Evolutionary conservation across 1,284 basidiomycete species (phyloP).

Genomic region (Apiotrichum veenhuisii): DNA sequence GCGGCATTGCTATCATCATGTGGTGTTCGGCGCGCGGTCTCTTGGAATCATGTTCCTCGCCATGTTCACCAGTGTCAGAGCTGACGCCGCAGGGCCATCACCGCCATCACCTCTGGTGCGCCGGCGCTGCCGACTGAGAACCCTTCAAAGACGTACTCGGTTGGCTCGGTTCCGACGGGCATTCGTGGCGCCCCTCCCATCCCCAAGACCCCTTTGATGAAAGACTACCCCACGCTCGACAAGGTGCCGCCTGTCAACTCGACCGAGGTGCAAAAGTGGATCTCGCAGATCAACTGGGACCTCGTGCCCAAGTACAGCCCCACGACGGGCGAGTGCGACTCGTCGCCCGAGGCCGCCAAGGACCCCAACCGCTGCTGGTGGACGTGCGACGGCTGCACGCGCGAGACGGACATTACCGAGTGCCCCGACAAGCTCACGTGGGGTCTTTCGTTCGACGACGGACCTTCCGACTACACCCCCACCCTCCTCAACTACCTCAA

Average conservation of each 20-base stretch:
- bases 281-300: constrained; percentile 53
- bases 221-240: constrained; percentile 67
- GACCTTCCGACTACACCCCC: constrained; percentile 53
- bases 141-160: constrained; percentile 46
- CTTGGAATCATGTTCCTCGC: no score
- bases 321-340: constrained; percentile 54
- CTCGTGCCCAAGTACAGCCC: constrained; percentile 37
- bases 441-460: constrained; percentile 53
- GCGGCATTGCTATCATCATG: no score
- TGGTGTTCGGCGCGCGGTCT: no score
- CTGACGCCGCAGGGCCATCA: constrained; percentile 48
- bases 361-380: constrained; percentile 72
- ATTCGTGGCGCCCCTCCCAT: constrained; percentile 49
- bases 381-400: constrained; percentile 76
- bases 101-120: constrained; percentile 66
- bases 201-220: constrained; percentile 32
- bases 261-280: constrained; percentile 67
- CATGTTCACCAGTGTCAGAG: neutral
- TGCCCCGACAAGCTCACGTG: constrained; percentile 67
- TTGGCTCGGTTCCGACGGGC: constrained; percentile 37
- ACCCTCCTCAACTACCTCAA: constrained; percentile 54
- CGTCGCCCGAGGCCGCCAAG: constrained; percentile 59
- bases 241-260: constrained; percentile 63
- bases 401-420: constrained; percentile 64
- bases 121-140: constrained; percentile 57